These are phyloP conservation scores for Amaranthus palmeri DNA, from an alignment of 148 eudicot genomes.

Conservation along the genomic window DNA sequence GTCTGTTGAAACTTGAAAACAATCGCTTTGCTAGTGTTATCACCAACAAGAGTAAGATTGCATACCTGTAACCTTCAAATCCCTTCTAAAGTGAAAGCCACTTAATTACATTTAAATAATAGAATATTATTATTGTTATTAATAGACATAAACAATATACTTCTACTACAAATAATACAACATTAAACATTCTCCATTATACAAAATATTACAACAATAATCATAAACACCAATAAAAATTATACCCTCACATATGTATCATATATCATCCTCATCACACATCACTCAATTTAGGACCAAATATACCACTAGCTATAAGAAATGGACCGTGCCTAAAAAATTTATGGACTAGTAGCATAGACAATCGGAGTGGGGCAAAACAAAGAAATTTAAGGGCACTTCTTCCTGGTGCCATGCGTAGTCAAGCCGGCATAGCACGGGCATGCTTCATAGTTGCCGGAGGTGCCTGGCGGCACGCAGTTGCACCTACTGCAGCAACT, in stretches of 20 bases:
- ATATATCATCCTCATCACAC: no score
- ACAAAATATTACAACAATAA: conserved; percentile 6
- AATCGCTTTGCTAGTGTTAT: no score
- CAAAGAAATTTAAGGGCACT: conserved; percentile 23
- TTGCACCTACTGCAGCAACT: conserved; percentile 30
- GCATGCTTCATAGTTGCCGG: conserved; percentile 30
- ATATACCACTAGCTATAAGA: not conserved
- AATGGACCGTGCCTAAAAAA: not conserved
- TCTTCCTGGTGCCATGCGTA: conserved; percentile 23
- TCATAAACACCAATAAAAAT: not conserved
- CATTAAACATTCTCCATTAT: not conserved
- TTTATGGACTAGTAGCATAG: not conserved
- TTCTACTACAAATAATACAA: not conserved
- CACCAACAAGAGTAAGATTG: no score
- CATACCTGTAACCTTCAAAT: no score
- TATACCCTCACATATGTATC: not conserved
- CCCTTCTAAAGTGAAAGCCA: no score
- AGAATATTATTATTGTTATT: not conserved
- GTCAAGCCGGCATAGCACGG: conserved; percentile 32
- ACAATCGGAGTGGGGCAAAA: not conserved
- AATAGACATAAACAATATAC: not conserved
- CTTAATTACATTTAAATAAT: no score
- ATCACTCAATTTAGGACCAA: not conserved
- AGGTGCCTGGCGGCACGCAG: conserved; percentile 40
- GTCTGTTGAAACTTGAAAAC: no score